A percentile compares a stretch with the other conserved stretches of the same genome.
Conservation (phyloP, 805 yeast genomes). For the Lachancea sp. region DNA sequence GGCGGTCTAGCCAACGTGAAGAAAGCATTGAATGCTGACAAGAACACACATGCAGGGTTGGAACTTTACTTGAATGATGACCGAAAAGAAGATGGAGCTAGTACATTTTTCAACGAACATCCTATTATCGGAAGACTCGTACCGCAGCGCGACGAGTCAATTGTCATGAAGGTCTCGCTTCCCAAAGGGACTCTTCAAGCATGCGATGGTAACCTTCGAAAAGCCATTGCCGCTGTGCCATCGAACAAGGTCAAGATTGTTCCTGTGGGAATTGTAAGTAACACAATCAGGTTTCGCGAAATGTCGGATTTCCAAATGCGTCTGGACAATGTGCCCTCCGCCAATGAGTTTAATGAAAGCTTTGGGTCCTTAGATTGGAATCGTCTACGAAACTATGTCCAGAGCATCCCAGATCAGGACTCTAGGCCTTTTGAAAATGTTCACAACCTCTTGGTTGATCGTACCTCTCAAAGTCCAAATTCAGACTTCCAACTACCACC, state of each 20-base stretch:
- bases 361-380: slow-evolving; percentile 30
- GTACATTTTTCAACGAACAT: slow-evolving; percentile 42
- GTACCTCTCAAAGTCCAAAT: slow-evolving; percentile 19
- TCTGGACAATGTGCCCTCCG: slow-evolving; percentile 50
- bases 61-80: slow-evolving; percentile 33
- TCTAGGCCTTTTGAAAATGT: slow-evolving; percentile 34
- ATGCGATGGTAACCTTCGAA: slow-evolving; percentile 38
- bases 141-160: slow-evolving; percentile 46
- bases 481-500: slow-evolving; percentile 53
- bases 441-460: slow-evolving; percentile 22
- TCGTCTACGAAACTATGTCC: slow-evolving; percentile 26
- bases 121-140: slow-evolving; percentile 50
- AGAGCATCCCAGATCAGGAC: slow-evolving; percentile 36
- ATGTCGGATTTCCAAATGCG: slow-evolving; percentile 82
- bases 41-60: slow-evolving; percentile 24
- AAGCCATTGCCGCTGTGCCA: slow-evolving; percentile 35
- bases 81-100: slow-evolving; percentile 36
- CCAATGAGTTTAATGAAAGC: slow-evolving; percentile 30
- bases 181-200: slow-evolving; percentile 48
- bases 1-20: slow-evolving; percentile 49
- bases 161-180: slow-evolving; percentile 51
- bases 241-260: slow-evolving; percentile 35
- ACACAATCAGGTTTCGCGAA: slow-evolving; percentile 71
- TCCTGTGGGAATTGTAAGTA: slow-evolving; percentile 63
- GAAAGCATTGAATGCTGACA: slow-evolving; percentile 30